Evolutionary conservation across 306 rosid genomes (phyloP).

Genomic region (Vigna angularis): DNA sequence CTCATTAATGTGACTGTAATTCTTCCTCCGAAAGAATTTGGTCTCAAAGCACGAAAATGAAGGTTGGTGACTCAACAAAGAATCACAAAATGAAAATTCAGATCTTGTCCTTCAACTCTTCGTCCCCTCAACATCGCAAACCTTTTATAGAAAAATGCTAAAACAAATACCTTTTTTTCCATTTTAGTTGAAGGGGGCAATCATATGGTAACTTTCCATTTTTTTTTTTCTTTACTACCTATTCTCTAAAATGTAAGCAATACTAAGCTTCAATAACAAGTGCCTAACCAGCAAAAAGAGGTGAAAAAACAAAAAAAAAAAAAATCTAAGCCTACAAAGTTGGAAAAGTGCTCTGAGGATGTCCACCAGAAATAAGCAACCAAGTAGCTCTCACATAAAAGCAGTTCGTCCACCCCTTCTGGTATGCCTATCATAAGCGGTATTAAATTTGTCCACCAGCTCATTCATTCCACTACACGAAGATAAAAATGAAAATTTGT

Average conservation of each 20-base stretch:
- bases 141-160: conserved; percentile 10
- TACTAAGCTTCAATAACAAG: conserved; percentile 37
- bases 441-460: conserved; percentile 81
- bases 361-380: conserved; percentile 35
- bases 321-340: conserved; percentile 30
- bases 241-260: conserved; percentile 42
- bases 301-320: neutral
- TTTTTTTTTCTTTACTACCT: neutral
- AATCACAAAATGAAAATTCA: conserved; percentile 33
- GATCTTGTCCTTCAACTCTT: conserved; percentile 16
- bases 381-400: conserved; percentile 64
- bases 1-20: neutral
- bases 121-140: conserved; percentile 30
- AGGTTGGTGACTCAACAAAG: conserved; percentile 24
- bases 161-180: neutral
- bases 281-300: conserved; percentile 37
- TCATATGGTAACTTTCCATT: conserved; percentile 27
- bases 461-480: conserved; percentile 60
- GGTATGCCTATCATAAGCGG: conserved; percentile 92
- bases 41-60: conserved; percentile 4
- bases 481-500: conserved; percentile 4
- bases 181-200: conserved; percentile 3
- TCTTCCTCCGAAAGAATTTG: conserved; percentile 15
- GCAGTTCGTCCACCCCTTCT: conserved; percentile 94
- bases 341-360: conserved; percentile 31